Evolutionary conservation across 148 eudicot species (phyloP).

Genomic region (Rhododendron henanense): DNA sequence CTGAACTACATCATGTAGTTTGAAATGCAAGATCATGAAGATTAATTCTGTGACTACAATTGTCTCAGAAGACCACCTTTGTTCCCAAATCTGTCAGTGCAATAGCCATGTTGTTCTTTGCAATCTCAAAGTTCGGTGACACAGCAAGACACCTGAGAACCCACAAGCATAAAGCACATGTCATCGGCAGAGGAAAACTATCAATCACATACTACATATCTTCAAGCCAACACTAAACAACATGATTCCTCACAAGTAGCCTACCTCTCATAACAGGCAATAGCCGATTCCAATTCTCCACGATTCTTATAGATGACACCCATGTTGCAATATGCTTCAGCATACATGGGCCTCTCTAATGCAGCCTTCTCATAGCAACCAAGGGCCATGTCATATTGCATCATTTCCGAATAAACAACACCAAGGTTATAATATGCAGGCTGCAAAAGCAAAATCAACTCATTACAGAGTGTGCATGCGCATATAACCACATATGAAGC

Average conservation of each 20-base stretch:
- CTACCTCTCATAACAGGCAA: conserved; percentile 97
- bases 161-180: conserved; percentile 10
- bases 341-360: conserved; percentile 95
- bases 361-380: conserved; percentile 96
- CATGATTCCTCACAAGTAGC: not conserved
- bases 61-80: conserved; percentile 48
- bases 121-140: conserved; percentile 98
- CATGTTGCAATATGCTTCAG: conserved; percentile 99
- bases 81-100: conserved; percentile 98
- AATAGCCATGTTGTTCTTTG: conserved; percentile 97
- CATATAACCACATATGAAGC: conserved; percentile 2
- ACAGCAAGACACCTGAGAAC: conserved; percentile 86
- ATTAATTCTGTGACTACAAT: not conserved
- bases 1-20: not conserved
- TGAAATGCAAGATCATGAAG: not conserved
- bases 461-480: conserved; percentile 7
- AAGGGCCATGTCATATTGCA: conserved; percentile 96
- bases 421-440: conserved; percentile 99
- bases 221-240: not conserved
- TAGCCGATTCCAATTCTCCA: conserved; percentile 94
- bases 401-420: conserved; percentile 97
- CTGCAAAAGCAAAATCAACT: conserved; percentile 47
- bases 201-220: not conserved
- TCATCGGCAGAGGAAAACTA: not conserved
- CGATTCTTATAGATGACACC: conserved; percentile 96